Evolutionary conservation across 805 yeast genomes (phyloP).

Genomic region (Candida berthetii): DNA sequence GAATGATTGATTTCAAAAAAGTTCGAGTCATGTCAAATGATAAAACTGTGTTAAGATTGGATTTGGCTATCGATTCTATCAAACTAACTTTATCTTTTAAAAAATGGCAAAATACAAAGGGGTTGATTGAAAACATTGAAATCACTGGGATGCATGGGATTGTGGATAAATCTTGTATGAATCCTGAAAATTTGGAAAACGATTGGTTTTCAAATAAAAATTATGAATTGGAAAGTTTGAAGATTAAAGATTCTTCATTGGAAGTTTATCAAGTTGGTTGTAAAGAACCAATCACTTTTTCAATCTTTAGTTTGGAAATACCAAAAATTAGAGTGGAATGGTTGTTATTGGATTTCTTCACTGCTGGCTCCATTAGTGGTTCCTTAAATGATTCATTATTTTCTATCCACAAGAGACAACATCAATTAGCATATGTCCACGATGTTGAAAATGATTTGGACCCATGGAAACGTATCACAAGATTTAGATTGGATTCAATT

Average conservation of each 20-base stretch:
- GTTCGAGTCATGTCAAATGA: constrained; percentile 53
- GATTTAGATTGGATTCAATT: constrained; percentile 35
- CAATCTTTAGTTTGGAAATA: constrained; percentile 61
- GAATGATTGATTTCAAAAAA: constrained; percentile 72
- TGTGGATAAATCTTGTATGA: constrained; percentile 49
- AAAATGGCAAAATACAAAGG: constrained; percentile 85
- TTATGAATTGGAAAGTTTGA: constrained; percentile 34
- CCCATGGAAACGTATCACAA: constrained; percentile 45
- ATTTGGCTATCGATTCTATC: constrained; percentile 73
- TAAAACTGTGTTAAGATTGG: constrained; percentile 74
- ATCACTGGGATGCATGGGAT: constrained; percentile 82
- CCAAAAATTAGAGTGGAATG: constrained; percentile 54
- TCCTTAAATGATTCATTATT: constrained; percentile 70
- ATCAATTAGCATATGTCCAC: constrained; percentile 39
- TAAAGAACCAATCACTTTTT: constrained; percentile 28
- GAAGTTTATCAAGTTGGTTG: constrained; percentile 23
- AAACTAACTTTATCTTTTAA: constrained; percentile 72
- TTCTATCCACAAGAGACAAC: constrained; percentile 71
- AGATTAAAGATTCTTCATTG: constrained; percentile 46
- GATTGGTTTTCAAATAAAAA: constrained; percentile 27
- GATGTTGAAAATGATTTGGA: constrained; percentile 28
- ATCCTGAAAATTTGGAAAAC: constrained; percentile 15
- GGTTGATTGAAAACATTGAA: constrained; percentile 73
- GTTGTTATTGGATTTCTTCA: constrained; percentile 59
- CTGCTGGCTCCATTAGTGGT: constrained; percentile 67